Evolutionary conservation across 1,284 basidiomycete species (phyloP), one percentile per base, ranked within the genome.

Genomic region (Sparassis latifolia): DNA sequence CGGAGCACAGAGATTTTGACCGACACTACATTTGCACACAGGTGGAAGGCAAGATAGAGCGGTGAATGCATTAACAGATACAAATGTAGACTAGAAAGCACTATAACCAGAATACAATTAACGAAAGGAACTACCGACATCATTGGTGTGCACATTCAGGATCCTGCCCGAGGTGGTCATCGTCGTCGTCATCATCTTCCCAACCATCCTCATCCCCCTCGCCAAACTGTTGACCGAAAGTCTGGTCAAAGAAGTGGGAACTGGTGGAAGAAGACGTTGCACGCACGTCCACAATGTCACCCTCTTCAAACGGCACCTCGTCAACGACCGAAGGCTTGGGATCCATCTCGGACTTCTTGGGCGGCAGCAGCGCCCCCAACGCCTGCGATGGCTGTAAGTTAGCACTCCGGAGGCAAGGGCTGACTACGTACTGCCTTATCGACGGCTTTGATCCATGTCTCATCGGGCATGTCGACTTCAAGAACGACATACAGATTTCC

Each of bases 401-500:
- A 46, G 41, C 33, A 43, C 35, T 6, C 7, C 6, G 35, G 35
- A 12, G 12, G 35, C 12, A 37, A 12, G 12, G 35, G 35, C 35
- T 7, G 35, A 6, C 35, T 20, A 50, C 61, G 33, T 59, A 88
- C 88, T 65, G 75, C 68, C 38, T 63, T 63, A 61, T 90, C 81
- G 35, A 85, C 69, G 2, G 70, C 73, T 53, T 69, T 73, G 33
- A 90, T 64, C 89, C 89, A 92, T 41, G 78, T 69, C 46, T 78
- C 72, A 52, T 76, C 73, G 6, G 92, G 89, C 88, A 93, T 93
- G 69, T 95, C 92, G 49, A 97, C 77, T 48, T 85, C 78, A 51
- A 96, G 79, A 52, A 85, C 77, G 48, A 96, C 75, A 56, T 84
- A 91, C 45, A 97, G 71, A 63, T 95, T 86, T 9, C 94, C 94